Base-by-base conservation (phyloP, 768 basidiomycete species). In the Obba rivulosa region DNA sequence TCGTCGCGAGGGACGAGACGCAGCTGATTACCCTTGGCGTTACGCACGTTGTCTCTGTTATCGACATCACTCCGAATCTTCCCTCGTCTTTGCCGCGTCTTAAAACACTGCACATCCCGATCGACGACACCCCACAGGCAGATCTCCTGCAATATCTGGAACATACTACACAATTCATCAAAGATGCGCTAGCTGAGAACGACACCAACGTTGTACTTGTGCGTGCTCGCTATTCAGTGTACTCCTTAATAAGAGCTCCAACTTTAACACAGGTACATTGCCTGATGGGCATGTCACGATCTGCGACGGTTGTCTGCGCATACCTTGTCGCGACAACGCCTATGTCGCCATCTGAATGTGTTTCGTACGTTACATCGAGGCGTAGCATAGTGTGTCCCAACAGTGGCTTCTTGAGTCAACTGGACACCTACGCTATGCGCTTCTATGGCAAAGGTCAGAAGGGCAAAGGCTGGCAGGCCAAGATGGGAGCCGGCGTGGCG, bases 231-330 rank as follows among this genome's bases (percentile, higher is more conserved):
- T 41, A 23, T 24, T 40, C n/a, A 25, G 17, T 35, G 17, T 52
- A 23, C 23, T 34, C 47, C 18, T 35, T 13, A 31, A 13, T 31
- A 13, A 31, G 28, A 16, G 22, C 31, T 8, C 37, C 24, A 17
- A 20, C 39, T 38, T 13, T 46, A 31, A 24, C 24, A 17, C 55
- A 88, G 85, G 84, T 90, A 11, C 88, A 91, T 62, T 90, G 88
- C 61, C 64, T 80, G 35, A 79, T 81, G 64, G 88, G 88, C 36
- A 75, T 88, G 49, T 86, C 84, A 56, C 76, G 88, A 20, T 86
- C 84, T 37, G 76, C 87, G 1, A 87, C 85, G 4, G 76, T 88
- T 22, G 80, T 89, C 3, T 81, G 83, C 52, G 88, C 85, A 45
- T 90, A 87, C 65, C 68, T 65, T 46, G 52, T 67, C 49, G 73